Conservation (phyloP, 805 yeast species). For the Barnettozyma wickerhamii region DNA sequence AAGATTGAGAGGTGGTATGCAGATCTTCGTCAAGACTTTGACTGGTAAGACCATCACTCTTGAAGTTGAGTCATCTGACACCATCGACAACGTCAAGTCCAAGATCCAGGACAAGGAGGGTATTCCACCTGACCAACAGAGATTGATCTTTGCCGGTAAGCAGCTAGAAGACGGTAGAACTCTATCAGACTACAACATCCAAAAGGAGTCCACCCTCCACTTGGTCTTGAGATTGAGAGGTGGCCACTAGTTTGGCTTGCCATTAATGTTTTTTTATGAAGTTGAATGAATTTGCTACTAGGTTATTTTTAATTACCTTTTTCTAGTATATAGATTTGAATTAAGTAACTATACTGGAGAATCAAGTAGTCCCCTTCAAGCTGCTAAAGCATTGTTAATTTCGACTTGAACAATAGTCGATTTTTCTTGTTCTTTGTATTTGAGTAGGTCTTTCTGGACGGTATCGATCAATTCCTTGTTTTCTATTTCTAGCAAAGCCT, state of each 20-base stretch:
- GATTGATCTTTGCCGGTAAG: slow-evolving; percentile 92
- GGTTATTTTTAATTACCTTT: not conserved
- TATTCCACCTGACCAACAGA: slow-evolving; percentile 97
- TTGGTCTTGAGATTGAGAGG: slow-evolving; percentile 85
- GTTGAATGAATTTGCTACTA: not conserved
- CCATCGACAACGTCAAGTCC: slow-evolving; percentile 88
- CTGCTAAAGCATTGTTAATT: slow-evolving; percentile 16
- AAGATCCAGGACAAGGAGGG: slow-evolving; percentile 99
- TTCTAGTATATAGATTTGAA: too few species aligned
- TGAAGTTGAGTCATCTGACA: slow-evolving; percentile 93
- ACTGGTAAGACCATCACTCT: slow-evolving; percentile 97
- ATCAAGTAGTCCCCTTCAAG: too few species aligned
- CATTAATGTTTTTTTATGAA: not conserved
- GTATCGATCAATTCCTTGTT: slow-evolving; percentile 10
- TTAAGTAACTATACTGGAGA: too few species aligned
- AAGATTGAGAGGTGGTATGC: slow-evolving; percentile 88
- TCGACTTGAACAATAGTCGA: slow-evolving; percentile 45
- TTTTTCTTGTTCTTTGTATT: slow-evolving; percentile 31
- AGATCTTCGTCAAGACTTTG: slow-evolving; percentile 94
- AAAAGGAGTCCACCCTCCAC: slow-evolving; percentile 85
- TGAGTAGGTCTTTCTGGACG: slow-evolving; percentile 24
- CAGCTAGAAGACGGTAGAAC: slow-evolving; percentile 95
- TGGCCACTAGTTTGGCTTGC: slow-evolving; percentile 32
- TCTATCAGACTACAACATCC: slow-evolving; percentile 89
- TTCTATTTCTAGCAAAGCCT: slow-evolving; percentile 18